Base-by-base conservation (phyloP, 2,329 filamentous ascomycete genomes). In the Fonsecaea pedrosoi region DNA sequence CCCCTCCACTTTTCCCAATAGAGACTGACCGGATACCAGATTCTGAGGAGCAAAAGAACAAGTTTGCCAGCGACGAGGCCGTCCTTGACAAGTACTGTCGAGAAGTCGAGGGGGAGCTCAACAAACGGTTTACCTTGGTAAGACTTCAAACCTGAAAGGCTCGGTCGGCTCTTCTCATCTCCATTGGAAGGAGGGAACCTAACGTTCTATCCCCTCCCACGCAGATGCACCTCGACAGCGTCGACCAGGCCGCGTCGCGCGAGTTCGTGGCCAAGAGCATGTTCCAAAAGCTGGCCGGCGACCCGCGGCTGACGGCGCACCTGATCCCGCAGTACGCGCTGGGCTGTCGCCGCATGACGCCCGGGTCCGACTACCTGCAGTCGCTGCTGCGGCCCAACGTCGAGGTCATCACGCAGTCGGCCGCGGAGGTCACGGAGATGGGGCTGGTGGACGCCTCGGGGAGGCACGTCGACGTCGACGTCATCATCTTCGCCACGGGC, bases 401-500 rank as follows among this genome's bases (percentile, higher is more conserved):
- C 35, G 35, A 37, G 35, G 10, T 12, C 7, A 12, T 37, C 35
- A 7, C 7, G 35, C 35, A 12, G 35, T 37, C 35, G 10, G 35
- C 10, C 35, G 10, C 35, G 35, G 7, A 12, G 10, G 7, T 37
- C 35, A 37, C 35, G 7, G 35, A 37, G 45, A 62, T n/a, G 6
- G 62, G 62, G 7, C 7, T 66, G 32, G n/a, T 68, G 4, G 62
- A 60, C 54, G 9, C 30, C 6, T 18, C 13, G n/a, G 54, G 66
- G 35, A 57, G 10, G 15, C 45, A 66, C 15, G 37, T 50, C 5
- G 64, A 59, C 8, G 62, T 65, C 4, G 62, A 62, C 58, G 65
- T 74, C 8, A 69, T 78, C 4, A 63, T 77, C 15, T 77, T 75
- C 55, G 76, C 77, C 1, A 78, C 76, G 13, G 77, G 76, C 0